Evolutionary conservation across 2,329 filamentous ascomycete species (phyloP), one percentile per base, ranked within the genome.

Genomic region (Curvularia eragrostidis): DNA sequence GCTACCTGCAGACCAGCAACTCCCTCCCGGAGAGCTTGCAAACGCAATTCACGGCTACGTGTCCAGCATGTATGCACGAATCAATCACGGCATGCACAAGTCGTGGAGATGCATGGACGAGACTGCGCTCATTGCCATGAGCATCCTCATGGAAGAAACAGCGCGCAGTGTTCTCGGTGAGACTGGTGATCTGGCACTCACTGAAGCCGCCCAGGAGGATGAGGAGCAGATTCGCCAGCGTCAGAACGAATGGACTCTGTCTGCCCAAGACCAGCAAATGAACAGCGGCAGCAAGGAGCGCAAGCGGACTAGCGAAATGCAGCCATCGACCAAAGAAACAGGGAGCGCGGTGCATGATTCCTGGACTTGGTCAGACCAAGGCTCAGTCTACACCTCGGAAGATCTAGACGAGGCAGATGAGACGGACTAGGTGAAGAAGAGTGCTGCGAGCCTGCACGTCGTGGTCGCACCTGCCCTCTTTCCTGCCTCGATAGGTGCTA

Each of bases 101-200:
- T 66, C 82, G 51, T 83, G 81, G 64, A 78, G 82, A 62, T 90
- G 86, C 73, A 86, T 94, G 84, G 89, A 94, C 70, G 91, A 91
- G 78, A 91, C 89, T 13, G 90, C 90, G 3, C 80, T 94, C 56
- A 78, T 94, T 52, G 89, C 90, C 1, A 81, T 94, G 68, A 90
- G 90, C 1, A 86, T 94, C 48, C 75, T 94, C 55, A 78, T 93
- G 41, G 90, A 94, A 76, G 91, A 94, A 75, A 84, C 85, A 2
- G 82, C 84, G 15, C 80, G 82, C 39, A 84, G 87, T 46, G 74
- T 81, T 5, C 77, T 93, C 19, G 90, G 89, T 4, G 78, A 81
- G 53, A 84, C 81, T 12, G 91, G 90, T 21, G 88, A 92, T 74
- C 74, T 91, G 47, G 88, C 89, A 1, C 89, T 94, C 69, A 86